These are phyloP conservation scores for Rhizoclosmatium sp. DNA, from an alignment of 192 early-diverging fungal species.

Conservation along the genomic window DNA sequence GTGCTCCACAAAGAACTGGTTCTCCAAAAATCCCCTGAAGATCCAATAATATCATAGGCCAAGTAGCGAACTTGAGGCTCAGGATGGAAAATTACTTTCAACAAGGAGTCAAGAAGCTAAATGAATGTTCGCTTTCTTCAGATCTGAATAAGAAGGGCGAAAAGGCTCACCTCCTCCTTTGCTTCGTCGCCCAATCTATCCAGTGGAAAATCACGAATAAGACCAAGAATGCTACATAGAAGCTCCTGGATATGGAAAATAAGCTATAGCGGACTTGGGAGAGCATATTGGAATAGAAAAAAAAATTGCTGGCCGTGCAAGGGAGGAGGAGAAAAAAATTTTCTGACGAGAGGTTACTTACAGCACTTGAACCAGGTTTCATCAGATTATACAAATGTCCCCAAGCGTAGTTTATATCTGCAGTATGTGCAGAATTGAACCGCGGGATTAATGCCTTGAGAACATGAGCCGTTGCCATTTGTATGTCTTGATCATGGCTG, in stretches of 20 bases:
- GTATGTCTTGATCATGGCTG: constrained; percentile 56
- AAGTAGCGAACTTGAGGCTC: constrained; percentile 45
- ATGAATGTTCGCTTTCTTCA: background rate
- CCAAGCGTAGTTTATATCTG: constrained; percentile 61
- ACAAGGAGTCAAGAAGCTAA: constrained; percentile 53
- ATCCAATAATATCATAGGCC: constrained; percentile 59
- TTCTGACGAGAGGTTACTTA: constrained; percentile 26
- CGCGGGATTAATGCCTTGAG: constrained; percentile 51
- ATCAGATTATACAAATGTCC: constrained; percentile 52
- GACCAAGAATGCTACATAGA: constrained; percentile 26
- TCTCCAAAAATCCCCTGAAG: constrained; percentile 56
- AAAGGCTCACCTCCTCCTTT: constrained; percentile 48
- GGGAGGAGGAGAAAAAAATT: no score
- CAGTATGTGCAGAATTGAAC: constrained; percentile 41
- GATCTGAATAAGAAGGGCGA: background rate
- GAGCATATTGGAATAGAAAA: no score
- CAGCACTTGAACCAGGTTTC: constrained; percentile 44
- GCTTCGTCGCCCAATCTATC: constrained; percentile 48
- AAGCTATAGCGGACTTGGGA: background rate
- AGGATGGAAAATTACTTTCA: constrained; percentile 52
- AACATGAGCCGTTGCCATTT: constrained; percentile 50
- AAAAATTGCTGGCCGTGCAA: no score
- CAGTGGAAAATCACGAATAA: constrained; percentile 55
- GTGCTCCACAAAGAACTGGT: constrained; percentile 43
- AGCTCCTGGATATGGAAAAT: constrained; percentile 6